Conservation (phyloP, 192 early-diverging fungal genomes). For the Ramicandelaber brevisporus region DNA sequence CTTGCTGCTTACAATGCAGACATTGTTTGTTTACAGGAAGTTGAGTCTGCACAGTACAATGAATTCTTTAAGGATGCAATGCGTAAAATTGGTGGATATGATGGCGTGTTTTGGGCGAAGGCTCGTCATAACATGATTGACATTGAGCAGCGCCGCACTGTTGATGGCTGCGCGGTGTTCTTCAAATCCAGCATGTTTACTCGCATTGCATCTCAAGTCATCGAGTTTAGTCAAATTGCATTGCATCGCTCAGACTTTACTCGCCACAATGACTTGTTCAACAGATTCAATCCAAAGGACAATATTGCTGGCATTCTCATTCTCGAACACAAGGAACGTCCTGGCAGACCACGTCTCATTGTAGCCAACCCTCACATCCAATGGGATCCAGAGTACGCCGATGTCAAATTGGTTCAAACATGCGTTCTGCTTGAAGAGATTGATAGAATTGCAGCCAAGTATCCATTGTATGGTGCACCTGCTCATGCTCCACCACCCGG, state of each 20-base stretch:
- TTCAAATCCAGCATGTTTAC: slow-evolving; percentile 64
- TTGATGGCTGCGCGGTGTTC: slow-evolving; percentile 93
- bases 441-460: slow-evolving; percentile 19
- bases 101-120: slow-evolving; percentile 83
- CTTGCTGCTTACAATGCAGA: slow-evolving; percentile 70
- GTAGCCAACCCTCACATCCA: slow-evolving; percentile 80
- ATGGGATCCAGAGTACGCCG: slow-evolving; percentile 76
- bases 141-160: slow-evolving; percentile 57
- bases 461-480: slow-evolving; percentile 8
- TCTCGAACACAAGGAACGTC: slow-evolving; percentile 52
- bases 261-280: slow-evolving; percentile 80
- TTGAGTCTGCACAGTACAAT: slow-evolving; percentile 65
- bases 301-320: slow-evolving; percentile 69
- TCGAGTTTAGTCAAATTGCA: slow-evolving; percentile 89
- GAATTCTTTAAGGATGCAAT: slow-evolving; percentile 62
- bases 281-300: slow-evolving; percentile 94
- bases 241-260: slow-evolving; percentile 68
- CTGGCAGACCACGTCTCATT: slow-evolving; percentile 31
- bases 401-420: slow-evolving; percentile 92
- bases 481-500: slow-evolving; percentile 3
- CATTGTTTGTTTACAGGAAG: slow-evolving; percentile 84
- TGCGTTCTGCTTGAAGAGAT: slow-evolving; percentile 83
- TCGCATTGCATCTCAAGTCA: slow-evolving; percentile 52
- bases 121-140: slow-evolving; percentile 82
- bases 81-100: slow-evolving; percentile 47